phyloP scores from a whole-genome alignment of 352 stramenopile species.

The Globisporangium perplexum region DNA sequence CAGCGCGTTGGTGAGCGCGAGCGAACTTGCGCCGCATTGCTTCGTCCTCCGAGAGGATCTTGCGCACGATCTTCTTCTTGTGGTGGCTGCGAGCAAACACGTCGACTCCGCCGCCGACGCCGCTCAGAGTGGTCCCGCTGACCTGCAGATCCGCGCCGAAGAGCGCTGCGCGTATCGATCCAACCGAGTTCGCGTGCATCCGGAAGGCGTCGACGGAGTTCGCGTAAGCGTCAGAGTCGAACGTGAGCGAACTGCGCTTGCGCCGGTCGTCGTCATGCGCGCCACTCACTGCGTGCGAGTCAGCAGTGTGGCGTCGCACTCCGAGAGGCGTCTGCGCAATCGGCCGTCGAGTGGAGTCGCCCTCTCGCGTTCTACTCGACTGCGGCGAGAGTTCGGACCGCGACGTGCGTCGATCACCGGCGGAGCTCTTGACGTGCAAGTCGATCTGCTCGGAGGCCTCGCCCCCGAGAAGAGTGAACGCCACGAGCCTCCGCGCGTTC shows the following conservation, averaged over 20 bases:
- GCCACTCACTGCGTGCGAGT: not conserved
- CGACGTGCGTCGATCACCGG: conserved; percentile 1
- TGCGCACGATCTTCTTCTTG: conserved; percentile 32
- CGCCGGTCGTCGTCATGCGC: not conserved
- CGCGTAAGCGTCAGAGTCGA: not conserved
- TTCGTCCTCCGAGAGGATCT: conserved; percentile 32
- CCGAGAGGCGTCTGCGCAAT: not conserved
- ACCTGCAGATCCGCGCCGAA: not conserved
- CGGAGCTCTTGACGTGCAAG: not conserved
- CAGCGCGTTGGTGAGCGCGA: not conserved
- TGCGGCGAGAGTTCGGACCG: conserved; percentile 1
- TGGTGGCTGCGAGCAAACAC: conserved; percentile 7
- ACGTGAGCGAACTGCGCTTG: not conserved
- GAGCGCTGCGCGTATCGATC: not conserved
- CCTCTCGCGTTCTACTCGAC: not conserved
- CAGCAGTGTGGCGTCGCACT: no score
- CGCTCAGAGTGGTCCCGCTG: not conserved
- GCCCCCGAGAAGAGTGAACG: conserved; percentile 15
- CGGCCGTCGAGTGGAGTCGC: not conserved
- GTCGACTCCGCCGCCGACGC: not conserved
- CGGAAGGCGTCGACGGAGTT: not conserved
- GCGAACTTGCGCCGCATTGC: conserved; percentile 10
- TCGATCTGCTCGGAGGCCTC: conserved; percentile 9
- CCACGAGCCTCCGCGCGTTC: conserved; percentile 15
- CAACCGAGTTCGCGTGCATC: no score